These are phyloP conservation scores for Magnusiomyces tetraspermus DNA, from an alignment of 1,139 yeast species.

Conservation along the genomic window DNA sequence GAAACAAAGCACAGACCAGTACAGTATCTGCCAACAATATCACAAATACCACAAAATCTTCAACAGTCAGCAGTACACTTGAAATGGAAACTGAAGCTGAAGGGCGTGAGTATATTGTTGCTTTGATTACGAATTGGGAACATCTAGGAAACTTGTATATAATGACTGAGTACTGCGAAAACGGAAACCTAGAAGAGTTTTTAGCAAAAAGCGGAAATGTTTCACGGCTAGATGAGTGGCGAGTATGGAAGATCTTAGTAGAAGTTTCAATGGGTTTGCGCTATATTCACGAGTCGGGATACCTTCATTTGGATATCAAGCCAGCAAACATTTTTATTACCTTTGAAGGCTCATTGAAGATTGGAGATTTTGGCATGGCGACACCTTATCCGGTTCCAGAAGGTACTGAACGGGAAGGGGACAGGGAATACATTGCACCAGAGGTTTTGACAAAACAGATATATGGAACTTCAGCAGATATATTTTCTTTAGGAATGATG, in stretches of 20 bases:
- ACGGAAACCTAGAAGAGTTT: slow-evolving; percentile 79
- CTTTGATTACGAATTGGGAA: slow-evolving; percentile 84
- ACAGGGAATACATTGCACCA: slow-evolving; percentile 95
- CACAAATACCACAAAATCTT: too few species aligned
- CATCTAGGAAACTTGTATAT: slow-evolving; percentile 64
- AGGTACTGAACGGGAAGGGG: slow-evolving; percentile 84
- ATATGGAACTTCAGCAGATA: slow-evolving; percentile 89
- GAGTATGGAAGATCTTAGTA: slow-evolving; percentile 91
- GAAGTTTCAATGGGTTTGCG: slow-evolving; percentile 70
- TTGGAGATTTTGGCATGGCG: slow-evolving; percentile 80
- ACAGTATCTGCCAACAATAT: too few species aligned
- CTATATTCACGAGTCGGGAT: slow-evolving; percentile 68
- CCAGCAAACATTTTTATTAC: slow-evolving; percentile 93
- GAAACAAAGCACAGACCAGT: not conserved
- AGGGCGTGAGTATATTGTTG: slow-evolving; percentile 72
- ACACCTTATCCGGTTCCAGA: slow-evolving; percentile 42
- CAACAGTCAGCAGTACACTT: too few species aligned
- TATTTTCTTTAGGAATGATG: slow-evolving; percentile 83
- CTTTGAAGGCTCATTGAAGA: slow-evolving; percentile 83
- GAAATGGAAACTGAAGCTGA: slow-evolving; percentile 39
- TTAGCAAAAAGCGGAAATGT: slow-evolving; percentile 70
- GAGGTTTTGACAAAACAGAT: slow-evolving; percentile 76
- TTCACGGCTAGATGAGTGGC: slow-evolving; percentile 79
- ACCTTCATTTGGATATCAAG: slow-evolving; percentile 78
- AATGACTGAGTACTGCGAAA: slow-evolving; percentile 93